Evolutionary conservation across 495 filamentous ascomycete genomes (phyloP).

Genomic region (Lasiosphaeria hispida): DNA sequence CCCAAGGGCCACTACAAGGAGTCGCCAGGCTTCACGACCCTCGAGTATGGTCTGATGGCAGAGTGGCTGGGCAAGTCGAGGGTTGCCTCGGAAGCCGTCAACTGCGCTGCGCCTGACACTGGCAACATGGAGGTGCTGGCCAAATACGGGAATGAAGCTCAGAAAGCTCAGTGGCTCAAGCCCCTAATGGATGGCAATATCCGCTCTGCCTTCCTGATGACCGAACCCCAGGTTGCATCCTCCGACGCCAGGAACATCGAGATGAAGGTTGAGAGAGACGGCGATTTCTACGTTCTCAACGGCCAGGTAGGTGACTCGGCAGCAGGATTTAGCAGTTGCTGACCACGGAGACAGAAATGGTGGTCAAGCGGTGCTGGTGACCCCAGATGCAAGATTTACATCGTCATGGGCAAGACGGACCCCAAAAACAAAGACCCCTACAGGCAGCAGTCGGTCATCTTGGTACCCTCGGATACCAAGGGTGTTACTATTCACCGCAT

Average conservation of each 20-base stretch:
- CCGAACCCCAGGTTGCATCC: constrained; percentile 80
- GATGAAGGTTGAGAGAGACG: constrained; percentile 74
- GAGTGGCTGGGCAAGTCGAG: constrained; percentile 81
- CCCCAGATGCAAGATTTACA: constrained; percentile 82
- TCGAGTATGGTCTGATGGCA: constrained; percentile 93
- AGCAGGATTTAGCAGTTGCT: background rate
- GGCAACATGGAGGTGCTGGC: constrained; percentile 96
- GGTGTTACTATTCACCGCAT: constrained; percentile 83
- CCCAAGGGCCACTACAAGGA: constrained; percentile 92
- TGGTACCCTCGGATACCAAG: constrained; percentile 71
- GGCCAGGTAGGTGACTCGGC: constrained; percentile 59
- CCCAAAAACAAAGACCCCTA: constrained; percentile 69
- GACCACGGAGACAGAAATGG: constrained; percentile 67
- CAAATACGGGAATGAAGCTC: constrained; percentile 87
- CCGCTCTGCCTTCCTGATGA: constrained; percentile 90
- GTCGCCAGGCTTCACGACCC: constrained; percentile 84
- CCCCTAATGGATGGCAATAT: constrained; percentile 84
- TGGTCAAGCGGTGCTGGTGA: constrained; percentile 93
- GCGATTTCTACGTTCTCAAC: constrained; percentile 81
- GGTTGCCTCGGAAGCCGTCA: constrained; percentile 81
- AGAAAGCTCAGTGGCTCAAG: constrained; percentile 82
- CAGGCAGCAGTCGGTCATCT: constrained; percentile 83
- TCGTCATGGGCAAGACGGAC: constrained; percentile 88
- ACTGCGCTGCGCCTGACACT: constrained; percentile 88
- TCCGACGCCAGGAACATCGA: constrained; percentile 88